phyloP scores from a whole-genome alignment of 129 eudicot species.

The Flaveria trinervia region DNA sequence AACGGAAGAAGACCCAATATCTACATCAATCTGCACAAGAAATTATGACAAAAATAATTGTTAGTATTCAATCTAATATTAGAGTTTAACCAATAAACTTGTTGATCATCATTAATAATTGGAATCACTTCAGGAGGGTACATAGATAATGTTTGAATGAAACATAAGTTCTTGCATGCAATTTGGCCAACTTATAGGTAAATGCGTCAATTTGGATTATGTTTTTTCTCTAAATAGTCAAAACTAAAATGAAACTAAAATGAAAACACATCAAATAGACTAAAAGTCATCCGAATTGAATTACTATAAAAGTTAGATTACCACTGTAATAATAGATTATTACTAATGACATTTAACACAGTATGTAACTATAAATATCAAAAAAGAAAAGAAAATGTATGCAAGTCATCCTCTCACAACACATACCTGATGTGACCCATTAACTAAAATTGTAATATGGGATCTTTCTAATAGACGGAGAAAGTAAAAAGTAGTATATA shows the following conservation, averaged over 20 bases:
- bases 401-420: too few species aligned
- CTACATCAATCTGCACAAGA: slow-evolving; percentile 88
- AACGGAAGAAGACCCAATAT: slow-evolving; percentile 96
- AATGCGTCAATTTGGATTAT: background rate
- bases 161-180: background rate
- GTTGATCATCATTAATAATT: background rate
- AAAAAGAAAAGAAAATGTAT: background rate
- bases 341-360: background rate
- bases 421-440: too few species aligned
- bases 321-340: background rate
- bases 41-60: background rate
- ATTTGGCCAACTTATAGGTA: background rate
- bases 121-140: too few species aligned
- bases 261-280: background rate
- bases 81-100: background rate
- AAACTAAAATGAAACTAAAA: background rate
- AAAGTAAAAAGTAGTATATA: slow-evolving; percentile 24
- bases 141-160: background rate
- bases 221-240: background rate
- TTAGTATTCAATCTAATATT: background rate
- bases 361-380: background rate
- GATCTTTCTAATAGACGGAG: too few species aligned
- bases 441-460: background rate
- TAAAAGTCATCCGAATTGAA: background rate
- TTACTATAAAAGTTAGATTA: background rate